Evolutionary conservation across 148 eudicot species (phyloP), one percentile per base, ranked within the genome.

Genomic region (Vaccinium darrowii): DNA sequence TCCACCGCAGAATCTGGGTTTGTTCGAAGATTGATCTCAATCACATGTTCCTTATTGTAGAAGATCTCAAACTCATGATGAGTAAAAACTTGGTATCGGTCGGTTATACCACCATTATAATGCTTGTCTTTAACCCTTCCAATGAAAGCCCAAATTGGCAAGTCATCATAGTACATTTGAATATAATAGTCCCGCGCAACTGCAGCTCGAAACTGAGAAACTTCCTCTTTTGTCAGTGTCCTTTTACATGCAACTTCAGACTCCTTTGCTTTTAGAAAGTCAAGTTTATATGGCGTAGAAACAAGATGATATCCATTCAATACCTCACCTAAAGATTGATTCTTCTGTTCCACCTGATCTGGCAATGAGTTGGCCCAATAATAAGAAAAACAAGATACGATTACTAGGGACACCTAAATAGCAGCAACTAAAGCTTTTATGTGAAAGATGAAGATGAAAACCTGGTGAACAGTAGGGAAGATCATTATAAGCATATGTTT

Each of bases 391-490:
- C 8, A 54, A 30, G 9, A 58, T 3, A 10, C 1, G 18, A 12
- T 18, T 56, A 60, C 15, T 2, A 21, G 9, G 5, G 14, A 58
- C 4, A 10, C n/a, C 3, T 13, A 33, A 25, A 84, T 13, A 54
- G 51, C 36, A 80, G 47, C 25, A 36, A 67, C 19, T 56, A 58
- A 36, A 83, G 57, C 16, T 25, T 51, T 67, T 21, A n/a, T 16
- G 54, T 47, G 33, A 69, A 7, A 54, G 65, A 30, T 33, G 27
- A 51, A 52, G 67, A 30, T 21, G 13, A 51, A 52, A 54, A 86
- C 89, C 89, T 60, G 87, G 81, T n/a, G 5, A 84, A 81, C 89
- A 81, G 84, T 81, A 87, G 73, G 84, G 86, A 77, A 84, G 67
- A 76, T 81, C 82, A 78, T 76, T 81, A 84, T 75, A 84, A 54